phyloP scores from a whole-genome alignment of 2,329 filamentous ascomycete species.

The Cryphonectria japonica region DNA sequence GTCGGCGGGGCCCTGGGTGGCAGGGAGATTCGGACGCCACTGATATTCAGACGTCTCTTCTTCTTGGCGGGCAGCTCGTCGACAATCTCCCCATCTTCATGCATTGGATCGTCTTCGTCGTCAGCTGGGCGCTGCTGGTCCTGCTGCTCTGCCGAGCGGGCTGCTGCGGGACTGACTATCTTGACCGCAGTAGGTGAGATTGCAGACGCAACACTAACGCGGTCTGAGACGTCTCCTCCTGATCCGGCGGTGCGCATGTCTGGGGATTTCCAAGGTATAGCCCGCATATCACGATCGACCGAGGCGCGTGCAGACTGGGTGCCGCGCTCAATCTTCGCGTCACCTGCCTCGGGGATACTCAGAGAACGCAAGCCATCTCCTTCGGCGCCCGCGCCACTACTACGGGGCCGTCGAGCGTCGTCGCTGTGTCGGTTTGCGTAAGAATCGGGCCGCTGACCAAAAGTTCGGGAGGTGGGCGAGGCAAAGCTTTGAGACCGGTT shows the following conservation, averaged over 20 bases:
- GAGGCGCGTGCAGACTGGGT: slow-evolving; percentile 41
- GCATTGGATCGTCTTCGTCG: slow-evolving; percentile 1
- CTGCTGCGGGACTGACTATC: slow-evolving; percentile 21
- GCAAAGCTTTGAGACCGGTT: slow-evolving; percentile 55
- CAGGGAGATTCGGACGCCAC: slow-evolving; percentile 44
- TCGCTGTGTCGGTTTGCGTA: slow-evolving; percentile 47
- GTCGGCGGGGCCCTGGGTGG: slow-evolving; percentile 42
- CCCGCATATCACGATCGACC: slow-evolving; percentile 37
- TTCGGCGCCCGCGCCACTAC: slow-evolving; percentile 57
- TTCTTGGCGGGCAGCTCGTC: slow-evolving; percentile 30
- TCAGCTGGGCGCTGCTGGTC: slow-evolving; percentile 12
- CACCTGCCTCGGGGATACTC: slow-evolving; percentile 52
- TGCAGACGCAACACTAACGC: slow-evolving; percentile 27
- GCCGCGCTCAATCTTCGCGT: slow-evolving; percentile 47
- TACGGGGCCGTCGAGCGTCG: slow-evolving; percentile 52
- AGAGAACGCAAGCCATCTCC: slow-evolving; percentile 45
- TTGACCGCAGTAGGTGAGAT: slow-evolving; percentile 28
- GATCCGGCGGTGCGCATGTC: slow-evolving; percentile 27
- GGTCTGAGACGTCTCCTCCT: slow-evolving; percentile 27
- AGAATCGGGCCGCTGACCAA: slow-evolving; percentile 40
- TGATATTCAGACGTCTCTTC: slow-evolving; percentile 37
- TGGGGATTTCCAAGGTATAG: slow-evolving; percentile 25
- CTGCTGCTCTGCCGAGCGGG: slow-evolving; percentile 22
- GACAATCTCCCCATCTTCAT: slow-evolving; percentile 28
- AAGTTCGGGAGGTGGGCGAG: slow-evolving; percentile 42